Evolutionary conservation across 345 rosid genomes (phyloP), one percentile per base, ranked within the genome.

Genomic region (Anastatica hierochuntica): DNA sequence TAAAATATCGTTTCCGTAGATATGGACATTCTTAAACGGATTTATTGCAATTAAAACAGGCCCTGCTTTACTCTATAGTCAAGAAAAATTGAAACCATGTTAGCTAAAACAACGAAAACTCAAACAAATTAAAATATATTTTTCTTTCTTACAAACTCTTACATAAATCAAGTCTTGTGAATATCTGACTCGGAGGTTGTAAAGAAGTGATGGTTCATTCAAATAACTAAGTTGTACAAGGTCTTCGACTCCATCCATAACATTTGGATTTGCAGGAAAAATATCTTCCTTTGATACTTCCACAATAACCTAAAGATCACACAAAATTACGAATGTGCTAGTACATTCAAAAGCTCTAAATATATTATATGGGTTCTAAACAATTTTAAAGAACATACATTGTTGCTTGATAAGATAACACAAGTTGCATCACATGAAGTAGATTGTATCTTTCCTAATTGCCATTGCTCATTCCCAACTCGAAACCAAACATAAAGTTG

Each of bases 211-310:
- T 26, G 97, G 99, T 60, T 94, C 99, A 49, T 94, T 94, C 72
- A 94, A 66, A 80, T 81, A 88, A 75, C 88, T 83, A 63, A 94
- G 99, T 66, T 83, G 94, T 61, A 80, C 71, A 59, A 94, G 95
- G 67, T 94, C 87, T 69, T 81, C 88, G 56, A 75, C 90, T 19
- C 90, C 95, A 71, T 80, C 86, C 34, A 92, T 74, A 24, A 92
- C 74, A 68, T 85, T 87, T 4, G 99, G 95, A 71, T 88, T 94
- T 65, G 99, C 87, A 52, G 99, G 99, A 47, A 83, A 78, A 62
- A 94, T 90, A 37, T 85, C 84, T 45, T 63, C 77, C 18, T 76
- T 74, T 4, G 87, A 68, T 60, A 85, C 95, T 68, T 79, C 70
- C 36, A 31, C 12, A 31, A n/a, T n/a, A n/a, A 31, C 36, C 36